Evolutionary conservation across 371 early-diverging fungal genomes (phyloP), one percentile per base, ranked within the genome.

Genomic region (Nematocida minor): DNA sequence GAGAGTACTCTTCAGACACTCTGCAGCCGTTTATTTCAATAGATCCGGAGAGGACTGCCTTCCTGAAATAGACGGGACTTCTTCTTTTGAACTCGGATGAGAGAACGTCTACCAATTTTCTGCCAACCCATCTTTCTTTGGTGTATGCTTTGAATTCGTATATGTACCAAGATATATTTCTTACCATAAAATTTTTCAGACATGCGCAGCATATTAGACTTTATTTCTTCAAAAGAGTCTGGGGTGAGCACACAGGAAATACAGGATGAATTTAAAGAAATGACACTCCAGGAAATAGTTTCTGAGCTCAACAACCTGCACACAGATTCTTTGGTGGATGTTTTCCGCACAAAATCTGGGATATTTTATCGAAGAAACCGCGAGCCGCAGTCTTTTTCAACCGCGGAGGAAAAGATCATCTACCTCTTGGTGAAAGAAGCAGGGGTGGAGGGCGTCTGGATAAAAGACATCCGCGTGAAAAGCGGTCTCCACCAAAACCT

Each of bases 401-500:
- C 53, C 55, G 69, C 81, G 31, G 82, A 85, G 29, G 84, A 83
- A 55, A 69, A 66, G 41, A 49, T 83, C n/a, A 70, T 84, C 55
- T 67, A 79, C 32, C 69, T 71, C 42, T 48, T 83, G 9, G 60
- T 84, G 1, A 69, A 57, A 22, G 69, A 80, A n/a, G 51, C 62
- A 44, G 80, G 80, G 29, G 63, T 55, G 4, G 79, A 80, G 41
- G 85, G 85, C 2, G 89, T 94, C 62, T 94, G 95, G 95, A 87
- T 91, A 34, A 92, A 91, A 81, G 90, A 91, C 51, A 85, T 97
- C 25, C 91, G 91, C 82, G 87, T 87, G 44, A 89, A 90, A 80
- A 91, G 92, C 20, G 91, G 91, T 55, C 83, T 97, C 48, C 93
- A 91, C 55, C 88, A 89, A 38, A 87, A 89, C 67, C 88, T 91